Base-by-base conservation (phyloP, 306 rosid species). In the Senna tora region DNA sequence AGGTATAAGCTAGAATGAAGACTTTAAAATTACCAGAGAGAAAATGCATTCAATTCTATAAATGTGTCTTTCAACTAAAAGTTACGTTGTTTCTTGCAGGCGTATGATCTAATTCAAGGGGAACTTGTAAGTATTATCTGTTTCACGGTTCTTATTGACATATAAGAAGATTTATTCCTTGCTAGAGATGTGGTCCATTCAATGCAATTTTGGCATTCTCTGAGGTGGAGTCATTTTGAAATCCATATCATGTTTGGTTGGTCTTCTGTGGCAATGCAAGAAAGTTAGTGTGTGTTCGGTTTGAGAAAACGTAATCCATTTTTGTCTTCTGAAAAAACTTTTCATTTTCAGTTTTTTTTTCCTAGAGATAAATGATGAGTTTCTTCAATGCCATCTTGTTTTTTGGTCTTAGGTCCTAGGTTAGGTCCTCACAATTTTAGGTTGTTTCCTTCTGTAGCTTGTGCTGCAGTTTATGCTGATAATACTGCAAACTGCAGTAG, bases 91-190 rank as follows among this genome's bases (percentile, higher is more conserved):
- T 72, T 55, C 47, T 77, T 78, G 84, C 89, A 91, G 98, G 96
- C 90, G 16, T 89, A 84, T 81, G 96, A 94, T 51, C 86, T 94
- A 68, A 79, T 94, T 86, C 98, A 94, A 85, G 98, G 97, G 72
- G 92, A 79, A 71, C 94, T 87, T 41, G 98, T 94, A 83, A 87
- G 97, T 80, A 66, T 64, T 75, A 9, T 70, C 36, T 65, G 60
- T 54, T 59, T 55, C 50, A 32, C 39, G 71, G 43, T 46, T 67
- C 69, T 81, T 41, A 14, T 16, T 74, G 47, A 16, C 47, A 32
- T 75, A 16, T 65, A 8, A 2, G 33, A 65, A 9, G 38, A 49
- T 16, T 57, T 65, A 19, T 51, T 65, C 57, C 54, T 38, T 65
- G 50, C 54, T 25, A 57, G 9, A 43, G 60, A 55, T 50, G 25